Conservation (phyloP, 371 early-diverging fungal species). For the Lichtheimia hyalospora region DNA sequence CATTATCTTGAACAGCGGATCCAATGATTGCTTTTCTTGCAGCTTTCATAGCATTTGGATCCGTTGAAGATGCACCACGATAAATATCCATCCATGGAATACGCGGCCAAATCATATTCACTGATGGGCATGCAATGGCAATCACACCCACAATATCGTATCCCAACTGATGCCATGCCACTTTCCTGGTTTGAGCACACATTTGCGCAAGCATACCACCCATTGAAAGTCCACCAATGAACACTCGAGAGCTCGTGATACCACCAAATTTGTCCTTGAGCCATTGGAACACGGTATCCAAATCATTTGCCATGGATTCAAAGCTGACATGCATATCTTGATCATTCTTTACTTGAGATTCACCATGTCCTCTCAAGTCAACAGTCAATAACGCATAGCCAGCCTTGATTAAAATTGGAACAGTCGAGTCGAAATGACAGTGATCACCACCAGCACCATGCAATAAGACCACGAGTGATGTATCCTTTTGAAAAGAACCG, state of each 20-base stretch:
- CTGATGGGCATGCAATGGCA: slow-evolving; percentile 26
- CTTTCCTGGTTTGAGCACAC: slow-evolving; percentile 5
- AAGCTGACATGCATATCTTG: slow-evolving; percentile 12
- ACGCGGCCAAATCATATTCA: slow-evolving; percentile 18
- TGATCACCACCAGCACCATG: slow-evolving; percentile 46
- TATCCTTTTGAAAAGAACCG: background rate
- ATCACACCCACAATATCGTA: slow-evolving; percentile 21
- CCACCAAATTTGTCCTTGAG: slow-evolving; percentile 1
- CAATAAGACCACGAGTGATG: slow-evolving; percentile 18
- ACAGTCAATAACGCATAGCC: slow-evolving; percentile 27
- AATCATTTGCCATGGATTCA: slow-evolving; percentile 18
- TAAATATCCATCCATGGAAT: slow-evolving; percentile 32
- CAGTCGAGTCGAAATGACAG: slow-evolving; percentile 22
- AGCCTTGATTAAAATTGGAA: slow-evolving; percentile 11
- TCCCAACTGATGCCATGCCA: slow-evolving; percentile 2
- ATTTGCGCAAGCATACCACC: slow-evolving; percentile 36
- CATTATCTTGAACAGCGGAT: slow-evolving; percentile 13
- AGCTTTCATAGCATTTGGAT: slow-evolving; percentile 8
- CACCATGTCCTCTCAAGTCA: slow-evolving; percentile 38
- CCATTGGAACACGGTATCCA: slow-evolving; percentile 15
- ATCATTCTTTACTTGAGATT: slow-evolving; percentile 18
- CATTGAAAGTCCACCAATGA: slow-evolving; percentile 43
- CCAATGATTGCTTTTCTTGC: slow-evolving; percentile 16
- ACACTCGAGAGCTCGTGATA: background rate
- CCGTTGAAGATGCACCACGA: slow-evolving; percentile 13